Evolutionary conservation across 2,329 filamentous ascomycete species (phyloP).

Genomic region (Aspergillus phoenicis): DNA sequence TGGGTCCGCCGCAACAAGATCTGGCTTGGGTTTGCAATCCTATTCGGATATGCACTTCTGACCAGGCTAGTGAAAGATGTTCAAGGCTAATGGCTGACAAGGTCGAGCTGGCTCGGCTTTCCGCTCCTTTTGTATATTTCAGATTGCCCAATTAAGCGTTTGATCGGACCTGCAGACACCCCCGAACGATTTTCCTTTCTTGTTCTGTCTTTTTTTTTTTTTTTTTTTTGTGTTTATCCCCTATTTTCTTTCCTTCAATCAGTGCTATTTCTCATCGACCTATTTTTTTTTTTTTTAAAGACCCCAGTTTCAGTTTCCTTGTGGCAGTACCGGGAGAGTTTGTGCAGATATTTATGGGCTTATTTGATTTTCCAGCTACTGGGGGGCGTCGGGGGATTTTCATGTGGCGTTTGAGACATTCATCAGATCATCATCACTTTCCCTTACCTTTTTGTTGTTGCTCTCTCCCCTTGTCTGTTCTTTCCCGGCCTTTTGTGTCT

Average conservation of each 20-base stretch:
- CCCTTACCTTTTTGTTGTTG: neutral
- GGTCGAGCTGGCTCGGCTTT: neutral
- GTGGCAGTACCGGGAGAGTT: neutral
- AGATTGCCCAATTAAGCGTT: neutral
- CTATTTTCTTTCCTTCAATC: neutral
- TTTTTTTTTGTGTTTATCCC: too few relatives aligned
- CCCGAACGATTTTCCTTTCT: neutral
- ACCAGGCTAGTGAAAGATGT: slow-evolving; percentile 69
- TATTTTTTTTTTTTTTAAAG: too few relatives aligned
- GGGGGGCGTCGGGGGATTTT: neutral
- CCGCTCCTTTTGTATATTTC: neutral
- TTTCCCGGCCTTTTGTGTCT: neutral
- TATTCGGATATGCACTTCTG: slow-evolving; percentile 83
- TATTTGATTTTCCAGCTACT: neutral
- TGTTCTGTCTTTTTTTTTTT: too few relatives aligned
- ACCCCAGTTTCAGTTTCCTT: neutral
- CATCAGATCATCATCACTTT: neutral
- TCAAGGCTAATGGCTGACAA: slow-evolving; percentile 36
- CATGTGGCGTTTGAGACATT: neutral
- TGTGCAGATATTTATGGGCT: neutral
- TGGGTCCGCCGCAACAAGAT: slow-evolving; percentile 83
- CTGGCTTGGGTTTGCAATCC: slow-evolving; percentile 66
- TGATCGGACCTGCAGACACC: neutral
- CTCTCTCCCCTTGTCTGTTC: neutral
- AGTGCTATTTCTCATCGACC: neutral